Evolutionary conservation across 768 basidiomycete genomes (phyloP).

Genomic region (Postia placenta): DNA sequence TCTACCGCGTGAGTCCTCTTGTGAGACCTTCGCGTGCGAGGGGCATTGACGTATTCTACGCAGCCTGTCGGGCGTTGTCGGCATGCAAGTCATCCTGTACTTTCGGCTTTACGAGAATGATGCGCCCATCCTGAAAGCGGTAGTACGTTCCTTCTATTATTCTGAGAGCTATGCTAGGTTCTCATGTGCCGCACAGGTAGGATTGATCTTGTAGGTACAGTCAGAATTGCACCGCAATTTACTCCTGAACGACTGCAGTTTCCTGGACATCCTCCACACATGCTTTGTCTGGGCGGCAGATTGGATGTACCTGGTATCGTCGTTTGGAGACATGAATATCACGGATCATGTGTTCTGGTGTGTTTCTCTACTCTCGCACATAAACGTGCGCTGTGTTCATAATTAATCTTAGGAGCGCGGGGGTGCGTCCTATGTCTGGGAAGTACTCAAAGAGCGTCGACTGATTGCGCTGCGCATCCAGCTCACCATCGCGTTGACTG

Average conservation of each 20-base stretch:
- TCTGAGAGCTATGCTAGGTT: background rate
- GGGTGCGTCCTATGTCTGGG: slow-evolving; percentile 7
- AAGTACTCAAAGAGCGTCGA: too few species aligned
- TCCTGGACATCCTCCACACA: slow-evolving; percentile 21
- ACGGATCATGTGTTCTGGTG: slow-evolving; percentile 21
- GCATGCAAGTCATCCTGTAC: slow-evolving; percentile 20
- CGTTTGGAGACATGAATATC: slow-evolving; percentile 13
- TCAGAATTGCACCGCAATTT: background rate
- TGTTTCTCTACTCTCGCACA: background rate
- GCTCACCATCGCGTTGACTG: slow-evolving; percentile 18
- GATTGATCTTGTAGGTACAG: slow-evolving; percentile 11
- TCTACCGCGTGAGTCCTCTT: slow-evolving; percentile 14
- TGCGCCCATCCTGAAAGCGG: slow-evolving; percentile 8
- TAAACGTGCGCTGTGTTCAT: background rate
- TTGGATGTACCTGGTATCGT: slow-evolving; percentile 19
- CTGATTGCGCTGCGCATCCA: too few species aligned
- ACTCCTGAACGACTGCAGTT: slow-evolving; percentile 3
- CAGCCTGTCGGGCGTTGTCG: slow-evolving; percentile 21
- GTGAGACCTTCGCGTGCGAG: background rate
- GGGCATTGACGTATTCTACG: background rate
- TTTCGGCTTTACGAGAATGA: slow-evolving; percentile 18
- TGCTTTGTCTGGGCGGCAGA: slow-evolving; percentile 15
- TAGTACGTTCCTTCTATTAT: slow-evolving; percentile 10
- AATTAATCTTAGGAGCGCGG: slow-evolving; percentile 3
- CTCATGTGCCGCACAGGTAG: slow-evolving; percentile 10